Base-by-base conservation (phyloP, 257 asterid species). In the Voacanga thouarsii region DNA sequence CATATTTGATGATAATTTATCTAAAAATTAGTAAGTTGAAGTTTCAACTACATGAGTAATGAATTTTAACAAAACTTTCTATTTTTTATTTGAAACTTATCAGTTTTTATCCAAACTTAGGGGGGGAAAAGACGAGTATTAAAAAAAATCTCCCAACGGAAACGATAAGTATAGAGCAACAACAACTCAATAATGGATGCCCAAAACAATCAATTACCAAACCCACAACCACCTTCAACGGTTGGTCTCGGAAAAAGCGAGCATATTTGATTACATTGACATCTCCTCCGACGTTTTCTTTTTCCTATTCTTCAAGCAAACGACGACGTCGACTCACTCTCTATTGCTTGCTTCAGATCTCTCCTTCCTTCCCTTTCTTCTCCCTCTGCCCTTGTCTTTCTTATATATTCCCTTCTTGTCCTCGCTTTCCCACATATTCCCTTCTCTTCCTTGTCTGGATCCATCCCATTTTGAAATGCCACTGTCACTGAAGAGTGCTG, bases 291-390 rank as follows among this genome's bases (percentile, higher is more conserved):
- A 77, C 80, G 47, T 49, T 49, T 65, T 45, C 43, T 53, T 37
- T 50, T 33, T 21, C 47, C 86, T 70, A 71, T 76, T 84, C 88
- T 84, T 83, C 81, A 90, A 89, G 89, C 90, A 85, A 86, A 87
- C 90, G 89, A 81, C 88, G 91, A 86, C 92, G 88, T 85, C 74
- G 82, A 67, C 82, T 69, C 74, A 75, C 75, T 74, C 72, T 21
- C 82, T 63, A 71, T 77, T 79, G 65, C 68, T 71, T 57, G 86
- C 88, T 84, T 87, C 86, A 85, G 90, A 88, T 90, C 91, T 86
- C 85, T 53, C 83, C 82, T 85, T 26, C 65, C n/a, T 80, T 53
- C 71, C 75, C 64, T 28, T 68, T 26, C 75, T 24, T 26, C 37
- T 49, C 79, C 65, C 79, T 28, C 72, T 23, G 23, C 69, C 50